Conservation (phyloP, 257 asterid genomes). For the Solanum ossicruentum region DNA sequence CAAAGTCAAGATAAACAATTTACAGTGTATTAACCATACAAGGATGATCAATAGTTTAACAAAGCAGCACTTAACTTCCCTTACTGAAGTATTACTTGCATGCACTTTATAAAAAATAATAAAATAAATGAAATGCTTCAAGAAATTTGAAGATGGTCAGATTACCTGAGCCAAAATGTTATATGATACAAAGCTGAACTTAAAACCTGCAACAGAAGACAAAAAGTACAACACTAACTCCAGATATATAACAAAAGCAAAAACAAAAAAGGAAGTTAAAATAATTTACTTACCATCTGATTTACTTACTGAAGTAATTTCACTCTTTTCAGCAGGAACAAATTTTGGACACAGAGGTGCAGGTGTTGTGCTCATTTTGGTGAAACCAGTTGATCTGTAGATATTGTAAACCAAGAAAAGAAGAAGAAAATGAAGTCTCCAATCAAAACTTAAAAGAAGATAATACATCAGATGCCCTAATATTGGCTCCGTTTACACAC, state of each 20-base stretch:
- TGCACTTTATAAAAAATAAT: neutral
- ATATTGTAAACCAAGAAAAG: neutral
- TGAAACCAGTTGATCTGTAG: conserved; percentile 35
- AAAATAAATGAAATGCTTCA: neutral
- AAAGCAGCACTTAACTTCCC: neutral
- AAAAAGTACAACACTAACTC: neutral
- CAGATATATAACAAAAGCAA: neutral
- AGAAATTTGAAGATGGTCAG: neutral
- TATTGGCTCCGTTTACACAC: neutral
- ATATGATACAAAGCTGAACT: conserved; percentile 72
- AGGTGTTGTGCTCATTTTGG: conserved; percentile 46
- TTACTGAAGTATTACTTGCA: neutral
- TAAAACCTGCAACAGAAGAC: conserved; percentile 38
- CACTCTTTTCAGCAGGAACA: conserved; percentile 66
- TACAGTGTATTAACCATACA: neutral
- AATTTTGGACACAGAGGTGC: conserved; percentile 53
- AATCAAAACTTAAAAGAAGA: neutral
- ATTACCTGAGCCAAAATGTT: conserved; percentile 89
- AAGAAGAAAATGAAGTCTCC: neutral
- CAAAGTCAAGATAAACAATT: neutral
- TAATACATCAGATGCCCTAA: neutral
- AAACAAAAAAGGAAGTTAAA: neutral
- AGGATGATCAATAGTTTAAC: neutral
- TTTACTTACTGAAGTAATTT: conserved; percentile 39
- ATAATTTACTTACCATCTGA: conserved; percentile 32